Evolutionary conservation across 495 filamentous ascomycete genomes (phyloP), one percentile per base, ranked within the genome.

Genomic region (Penicillium riverlandense): DNA sequence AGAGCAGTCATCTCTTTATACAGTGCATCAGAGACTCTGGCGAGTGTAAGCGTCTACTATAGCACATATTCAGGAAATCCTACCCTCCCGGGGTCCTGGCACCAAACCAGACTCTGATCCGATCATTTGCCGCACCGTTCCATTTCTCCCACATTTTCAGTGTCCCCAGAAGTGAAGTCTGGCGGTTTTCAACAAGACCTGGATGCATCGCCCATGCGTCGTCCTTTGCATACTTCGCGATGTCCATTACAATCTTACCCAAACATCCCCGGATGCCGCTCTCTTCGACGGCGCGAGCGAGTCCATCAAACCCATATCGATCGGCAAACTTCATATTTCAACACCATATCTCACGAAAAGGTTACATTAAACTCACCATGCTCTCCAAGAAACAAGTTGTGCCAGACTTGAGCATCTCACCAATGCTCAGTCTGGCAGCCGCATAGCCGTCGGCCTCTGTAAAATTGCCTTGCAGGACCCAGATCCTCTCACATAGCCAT

Each of bases 361-460:
- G 8, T 5, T 1, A 33, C 2, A 5, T 1, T 2, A 5, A 5
- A 33, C 53, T 27, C 32, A 67, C 64, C 72, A 76, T 75, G 40
- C 65, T 65, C 50, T 76, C 72, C 32, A 76, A 47, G 46, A 76
- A 76, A 48, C 69, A 74, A 32, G 72, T 76, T 8, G 72, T 76
- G 1, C 72, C 72, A 3, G 61, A 66, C 46, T 68, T 67, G 43
- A 76, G 49, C 72, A 75, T 76, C 48, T 76, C 71, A 1, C 58
- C 70, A 30, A 75, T 72, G 43, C 65, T 73, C 37, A 75, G 43
- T 16, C 62, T 40, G 2, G 71, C 72, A 2, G 71, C 71, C 8
- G 65, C 62, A 55, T 71, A 71, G 11, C 70, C 72, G 58, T 76
- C 71, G 9, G 66, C 63, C 14, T 52, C 55, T 0, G 57, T 62